A percentile compares a stretch with the other conserved stretches of the same genome.
Evolutionary conservation across 257 asterid genomes (phyloP).

Genomic region (Fraxinus excelsior): DNA sequence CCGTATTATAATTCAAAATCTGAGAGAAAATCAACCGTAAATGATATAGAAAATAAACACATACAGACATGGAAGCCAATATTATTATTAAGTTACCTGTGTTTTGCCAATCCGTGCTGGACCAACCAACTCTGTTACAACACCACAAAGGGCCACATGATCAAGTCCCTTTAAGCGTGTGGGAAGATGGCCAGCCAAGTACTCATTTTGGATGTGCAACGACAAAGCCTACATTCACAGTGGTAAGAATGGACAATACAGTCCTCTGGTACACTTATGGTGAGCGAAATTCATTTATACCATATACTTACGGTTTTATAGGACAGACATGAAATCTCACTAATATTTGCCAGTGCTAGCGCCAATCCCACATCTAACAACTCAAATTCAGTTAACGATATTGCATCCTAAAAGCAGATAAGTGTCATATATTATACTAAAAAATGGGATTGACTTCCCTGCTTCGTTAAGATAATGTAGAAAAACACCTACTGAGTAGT

Average conservation of each 20-base stretch:
- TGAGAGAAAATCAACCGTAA: background rate
- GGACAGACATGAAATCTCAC: constrained; percentile 73
- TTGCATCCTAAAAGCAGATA: constrained; percentile 56
- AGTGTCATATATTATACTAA: background rate
- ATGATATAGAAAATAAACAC: too few species aligned
- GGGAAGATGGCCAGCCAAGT: constrained; percentile 79
- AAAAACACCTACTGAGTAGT: background rate
- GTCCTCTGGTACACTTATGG: constrained; percentile 6
- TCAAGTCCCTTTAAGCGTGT: constrained; percentile 79
- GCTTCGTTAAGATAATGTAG: background rate
- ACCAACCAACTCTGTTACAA: constrained; percentile 84
- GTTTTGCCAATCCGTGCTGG: constrained; percentile 96
- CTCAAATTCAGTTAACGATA: constrained; percentile 74
- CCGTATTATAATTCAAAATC: background rate
- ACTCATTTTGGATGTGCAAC: constrained; percentile 51
- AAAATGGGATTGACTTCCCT: background rate
- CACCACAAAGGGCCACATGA: constrained; percentile 74
- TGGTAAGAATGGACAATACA: background rate
- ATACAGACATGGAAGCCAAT: background rate
- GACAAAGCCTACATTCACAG: constrained; percentile 57
- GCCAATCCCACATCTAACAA: constrained; percentile 75
- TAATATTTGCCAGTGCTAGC: constrained; percentile 53
- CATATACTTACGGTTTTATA: constrained; percentile 59
- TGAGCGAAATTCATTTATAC: background rate
- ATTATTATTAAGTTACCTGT: constrained; percentile 41